Evolutionary conservation across 176 grass and related monocot genomes (phyloP).

Genomic region (Leersia perrieri): DNA sequence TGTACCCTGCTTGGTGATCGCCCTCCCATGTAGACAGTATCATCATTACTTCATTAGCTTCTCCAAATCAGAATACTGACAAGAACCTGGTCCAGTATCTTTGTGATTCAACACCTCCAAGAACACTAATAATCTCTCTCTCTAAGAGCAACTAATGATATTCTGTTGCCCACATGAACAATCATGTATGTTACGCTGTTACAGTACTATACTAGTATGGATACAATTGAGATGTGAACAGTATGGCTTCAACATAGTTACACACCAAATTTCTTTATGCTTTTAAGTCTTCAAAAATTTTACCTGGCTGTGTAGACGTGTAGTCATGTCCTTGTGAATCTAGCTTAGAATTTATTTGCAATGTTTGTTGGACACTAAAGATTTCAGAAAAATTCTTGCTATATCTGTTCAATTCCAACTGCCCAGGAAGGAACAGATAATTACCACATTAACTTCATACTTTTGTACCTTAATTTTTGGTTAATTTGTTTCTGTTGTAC

Average conservation of each 20-base stretch:
- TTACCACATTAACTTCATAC: not conserved
- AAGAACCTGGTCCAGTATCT: not conserved
- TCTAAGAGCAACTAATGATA: not conserved
- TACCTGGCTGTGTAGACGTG: not conserved
- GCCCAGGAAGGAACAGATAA: not conserved
- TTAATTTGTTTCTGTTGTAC: constrained; percentile 5
- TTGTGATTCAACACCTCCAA: not conserved
- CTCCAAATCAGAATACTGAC: not conserved
- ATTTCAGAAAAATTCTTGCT: not conserved
- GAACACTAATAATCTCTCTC: not conserved
- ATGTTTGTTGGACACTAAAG: not conserved
- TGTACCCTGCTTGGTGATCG: too few relatives aligned
- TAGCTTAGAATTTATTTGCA: not conserved
- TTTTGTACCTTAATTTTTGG: not conserved
- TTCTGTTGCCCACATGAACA: not conserved
- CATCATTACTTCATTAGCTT: too few relatives aligned
- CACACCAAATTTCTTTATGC: not conserved
- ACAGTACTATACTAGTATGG: not conserved
- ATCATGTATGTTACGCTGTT: not conserved
- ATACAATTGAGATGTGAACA: not conserved
- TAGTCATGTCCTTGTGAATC: not conserved
- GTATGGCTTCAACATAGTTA: not conserved
- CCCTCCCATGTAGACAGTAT: not conserved
- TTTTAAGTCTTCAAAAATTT: not conserved
- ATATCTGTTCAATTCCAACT: not conserved